These are phyloP conservation scores for Kregervanrija pseudodelftensis DNA, from an alignment of 805 yeast species.

Conservation along the genomic window DNA sequence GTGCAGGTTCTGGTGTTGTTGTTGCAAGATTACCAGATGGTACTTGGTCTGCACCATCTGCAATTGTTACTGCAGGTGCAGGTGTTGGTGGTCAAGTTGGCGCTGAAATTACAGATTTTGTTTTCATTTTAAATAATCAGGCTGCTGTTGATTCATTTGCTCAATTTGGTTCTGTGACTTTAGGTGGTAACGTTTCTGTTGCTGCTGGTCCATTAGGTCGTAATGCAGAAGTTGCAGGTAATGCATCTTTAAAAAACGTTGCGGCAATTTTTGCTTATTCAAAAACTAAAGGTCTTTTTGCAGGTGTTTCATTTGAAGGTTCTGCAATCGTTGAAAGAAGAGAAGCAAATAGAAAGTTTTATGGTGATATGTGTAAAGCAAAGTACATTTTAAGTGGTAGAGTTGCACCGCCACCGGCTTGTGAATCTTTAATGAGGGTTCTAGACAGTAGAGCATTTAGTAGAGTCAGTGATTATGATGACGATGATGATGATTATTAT, in stretches of 20 bases:
- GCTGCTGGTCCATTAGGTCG: slow-evolving; percentile 98
- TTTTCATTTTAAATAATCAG: slow-evolving; percentile 77
- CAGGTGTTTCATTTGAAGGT: slow-evolving; percentile 96
- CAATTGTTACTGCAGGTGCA: slow-evolving; percentile 93
- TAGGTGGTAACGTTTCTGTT: slow-evolving; percentile 90
- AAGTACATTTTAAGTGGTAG: slow-evolving; percentile 75
- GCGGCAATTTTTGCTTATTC: slow-evolving; percentile 92
- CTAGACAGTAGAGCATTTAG: slow-evolving; percentile 77
- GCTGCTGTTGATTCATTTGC: slow-evolving; percentile 93
- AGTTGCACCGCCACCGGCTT: slow-evolving; percentile 88
- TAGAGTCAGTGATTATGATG: slow-evolving; percentile 34
- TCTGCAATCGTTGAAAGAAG: slow-evolving; percentile 95
- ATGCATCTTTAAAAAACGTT: slow-evolving; percentile 80
- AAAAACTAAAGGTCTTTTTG: slow-evolving; percentile 92
- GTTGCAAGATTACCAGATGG: slow-evolving; percentile 94
- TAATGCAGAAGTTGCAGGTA: slow-evolving; percentile 95
- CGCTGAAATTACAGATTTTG: slow-evolving; percentile 93
- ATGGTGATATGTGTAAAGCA: slow-evolving; percentile 87
- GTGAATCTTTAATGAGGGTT: slow-evolving; percentile 80
- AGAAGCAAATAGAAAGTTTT: slow-evolving; percentile 93
- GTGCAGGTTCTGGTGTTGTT: slow-evolving; percentile 96
- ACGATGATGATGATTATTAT: slow-evolving; percentile 57
- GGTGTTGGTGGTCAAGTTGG: slow-evolving; percentile 99
- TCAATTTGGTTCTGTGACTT: slow-evolving; percentile 86
- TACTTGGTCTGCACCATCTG: slow-evolving; percentile 95